Evolutionary conservation across 305 asterid species (phyloP), one percentile per base, ranked within the genome.

Genomic region (Solanum aculeatissimum): DNA sequence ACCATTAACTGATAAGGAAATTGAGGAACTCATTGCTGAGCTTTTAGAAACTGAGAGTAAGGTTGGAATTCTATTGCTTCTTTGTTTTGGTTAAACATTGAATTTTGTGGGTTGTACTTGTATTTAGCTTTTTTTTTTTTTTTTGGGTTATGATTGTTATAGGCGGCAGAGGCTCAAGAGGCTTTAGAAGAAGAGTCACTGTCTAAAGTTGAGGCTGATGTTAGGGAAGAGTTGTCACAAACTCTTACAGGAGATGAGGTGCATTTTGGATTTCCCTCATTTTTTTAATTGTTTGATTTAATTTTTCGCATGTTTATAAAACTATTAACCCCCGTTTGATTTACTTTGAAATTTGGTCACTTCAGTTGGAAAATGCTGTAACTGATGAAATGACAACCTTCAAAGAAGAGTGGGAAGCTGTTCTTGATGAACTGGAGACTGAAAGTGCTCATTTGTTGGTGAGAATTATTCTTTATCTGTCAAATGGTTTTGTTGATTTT

Each of bases 111-210:
- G 85, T 81, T 65, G 68, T 60, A 66, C 82, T 85, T n/a, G 25
- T 42, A 23, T 40, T 4, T 35, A 35, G 40, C 40, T 35, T 35
- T 19, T 65, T 65, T 45, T 14, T 7, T 79, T 18, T 40, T 35
- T 65, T 18, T 32, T 5, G 81, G 21, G 74, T 9, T 29, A 2
- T 62, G 11, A 55, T n/a, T 79, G 14, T 38, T 35, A 19, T 88
- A 95, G 99, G 99, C 99, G 88, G 98, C 99, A 7, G 98, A 95
- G 87, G 98, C 98, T 83, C 99, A 96, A 88, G 99, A 96, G 88
- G 85, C 95, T 3, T 90, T 95, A 78, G 99, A 96, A 91, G 98
- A 95, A 88, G 99, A 96, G 90, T 91, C 98, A 62, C 84, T 96
- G 66, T 87, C 89, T 43, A 87, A 92, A 84, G 93, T 96, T 60